Evolutionary conservation across 1,284 basidiomycete genomes (phyloP).

Genomic region (Moesziomyces parantarcticus): DNA sequence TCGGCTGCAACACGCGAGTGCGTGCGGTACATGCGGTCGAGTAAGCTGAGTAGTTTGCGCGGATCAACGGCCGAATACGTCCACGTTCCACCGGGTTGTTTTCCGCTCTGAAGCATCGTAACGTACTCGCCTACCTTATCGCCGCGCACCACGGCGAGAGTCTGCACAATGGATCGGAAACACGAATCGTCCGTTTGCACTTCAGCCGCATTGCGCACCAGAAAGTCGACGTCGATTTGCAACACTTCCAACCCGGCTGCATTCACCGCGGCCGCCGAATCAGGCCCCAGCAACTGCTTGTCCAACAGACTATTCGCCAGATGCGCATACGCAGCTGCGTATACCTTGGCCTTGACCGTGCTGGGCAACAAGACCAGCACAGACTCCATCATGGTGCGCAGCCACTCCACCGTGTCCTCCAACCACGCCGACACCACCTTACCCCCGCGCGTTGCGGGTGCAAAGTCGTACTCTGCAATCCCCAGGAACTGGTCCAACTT

Average conservation of each 20-base stretch:
- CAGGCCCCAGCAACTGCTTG: slow-evolving; percentile 40
- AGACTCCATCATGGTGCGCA: slow-evolving; percentile 94
- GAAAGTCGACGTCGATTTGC: slow-evolving; percentile 44
- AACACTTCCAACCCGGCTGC: slow-evolving; percentile 18
- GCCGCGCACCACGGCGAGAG: slow-evolving; percentile 80
- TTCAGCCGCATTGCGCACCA: slow-evolving; percentile 39
- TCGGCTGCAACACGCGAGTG: neutral
- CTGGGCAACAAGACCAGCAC: slow-evolving; percentile 81
- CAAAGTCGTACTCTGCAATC: slow-evolving; percentile 93
- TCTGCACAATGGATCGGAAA: slow-evolving; percentile 70
- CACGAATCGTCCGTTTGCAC: slow-evolving; percentile 10
- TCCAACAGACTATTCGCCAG: slow-evolving; percentile 90
- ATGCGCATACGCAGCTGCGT: slow-evolving; percentile 83
- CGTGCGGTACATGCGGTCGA: slow-evolving; percentile 34
- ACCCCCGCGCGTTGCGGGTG: slow-evolving; percentile 70
- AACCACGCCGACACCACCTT: slow-evolving; percentile 84
- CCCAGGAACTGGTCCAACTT: slow-evolving; percentile 98
- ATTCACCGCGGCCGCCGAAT: slow-evolving; percentile 24
- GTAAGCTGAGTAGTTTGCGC: slow-evolving; percentile 20
- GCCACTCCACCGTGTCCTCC: slow-evolving; percentile 93
- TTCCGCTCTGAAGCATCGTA: slow-evolving; percentile 11
- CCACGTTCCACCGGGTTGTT: slow-evolving; percentile 1
- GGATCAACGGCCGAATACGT: slow-evolving; percentile 19
- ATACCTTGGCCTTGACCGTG: slow-evolving; percentile 85
- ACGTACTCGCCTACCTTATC: slow-evolving; percentile 85